phyloP scores from a whole-genome alignment of 768 basidiomycete species.

The Xerocomus spinulosus region DNA sequence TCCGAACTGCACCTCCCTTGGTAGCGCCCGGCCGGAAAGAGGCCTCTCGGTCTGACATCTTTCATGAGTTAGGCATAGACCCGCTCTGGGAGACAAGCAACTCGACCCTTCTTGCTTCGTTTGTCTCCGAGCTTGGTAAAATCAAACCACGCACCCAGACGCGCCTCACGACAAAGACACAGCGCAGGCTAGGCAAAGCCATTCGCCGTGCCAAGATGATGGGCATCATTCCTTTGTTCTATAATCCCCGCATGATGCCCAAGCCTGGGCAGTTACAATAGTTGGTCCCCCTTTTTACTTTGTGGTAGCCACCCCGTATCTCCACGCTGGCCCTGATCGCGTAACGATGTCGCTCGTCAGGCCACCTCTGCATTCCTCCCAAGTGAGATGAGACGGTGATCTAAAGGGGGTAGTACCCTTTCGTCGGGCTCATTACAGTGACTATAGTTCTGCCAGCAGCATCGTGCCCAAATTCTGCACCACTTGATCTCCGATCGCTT shows the following conservation, averaged over 20 bases:
- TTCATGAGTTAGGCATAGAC: constrained; percentile 68
- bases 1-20: constrained; percentile 30
- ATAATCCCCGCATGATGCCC: constrained; percentile 26
- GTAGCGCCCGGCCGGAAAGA: constrained; percentile 55
- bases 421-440: not conserved
- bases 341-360: not conserved
- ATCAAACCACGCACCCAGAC: constrained; percentile 69
- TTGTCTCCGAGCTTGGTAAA: constrained; percentile 74
- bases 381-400: not conserved
- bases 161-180: constrained; percentile 69
- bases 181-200: constrained; percentile 76
- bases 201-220: constrained; percentile 87
- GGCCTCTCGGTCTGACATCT: constrained; percentile 58
- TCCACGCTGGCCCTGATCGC: not conserved
- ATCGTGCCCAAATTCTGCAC: constrained; percentile 94
- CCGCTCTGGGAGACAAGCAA: constrained; percentile 69
- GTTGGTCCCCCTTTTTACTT: not conserved
- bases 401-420: too few species aligned
- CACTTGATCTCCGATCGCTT: constrained; percentile 96
- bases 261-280: constrained; percentile 13
- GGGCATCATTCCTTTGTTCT: constrained; percentile 68
- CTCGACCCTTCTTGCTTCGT: constrained; percentile 50
- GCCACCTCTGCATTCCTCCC: not conserved
- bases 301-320: not conserved
- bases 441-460: constrained; percentile 84